A percentile compares a stretch with the other conserved stretches of the same genome.
These are phyloP conservation scores for Botrytis galanthina DNA, from an alignment of 2,329 filamentous ascomycete species.

Conservation along the genomic window DNA sequence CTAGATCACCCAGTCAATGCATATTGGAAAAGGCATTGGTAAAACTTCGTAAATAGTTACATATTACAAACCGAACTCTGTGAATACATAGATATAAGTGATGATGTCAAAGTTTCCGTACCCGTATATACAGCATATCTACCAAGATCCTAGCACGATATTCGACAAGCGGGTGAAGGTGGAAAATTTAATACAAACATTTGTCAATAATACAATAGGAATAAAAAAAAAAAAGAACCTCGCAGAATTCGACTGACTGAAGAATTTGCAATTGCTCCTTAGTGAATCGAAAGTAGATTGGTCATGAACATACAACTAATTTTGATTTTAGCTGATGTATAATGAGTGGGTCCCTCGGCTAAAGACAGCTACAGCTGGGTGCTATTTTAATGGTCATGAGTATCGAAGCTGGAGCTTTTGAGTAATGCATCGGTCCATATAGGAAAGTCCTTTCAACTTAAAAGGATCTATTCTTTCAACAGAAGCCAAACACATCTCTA, in stretches of 20 bases:
- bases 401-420: not conserved
- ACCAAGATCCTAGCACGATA: not conserved
- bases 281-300: not conserved
- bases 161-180: not conserved
- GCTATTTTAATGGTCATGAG: not conserved
- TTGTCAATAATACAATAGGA: rapidly evolving
- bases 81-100: not conserved
- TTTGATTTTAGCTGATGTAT: not conserved
- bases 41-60: not conserved
- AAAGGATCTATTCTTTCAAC: not conserved
- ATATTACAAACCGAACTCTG: too few relatives aligned
- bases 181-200: not conserved
- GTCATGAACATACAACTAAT: not conserved
- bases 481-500: not conserved
- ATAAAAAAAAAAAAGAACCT: not conserved
- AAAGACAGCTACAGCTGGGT: not conserved
- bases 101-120: rapidly evolving
- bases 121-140: not conserved
- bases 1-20: not conserved
- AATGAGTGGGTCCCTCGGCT: not conserved
- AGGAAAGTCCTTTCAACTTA: not conserved
- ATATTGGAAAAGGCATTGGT: not conserved
- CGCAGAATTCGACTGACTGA: not conserved
- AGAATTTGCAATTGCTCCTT: not conserved
- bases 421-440: not conserved